Evolutionary conservation across 148 eudicot genomes (phyloP).

Genomic region (Fagopyrum esculentum): DNA sequence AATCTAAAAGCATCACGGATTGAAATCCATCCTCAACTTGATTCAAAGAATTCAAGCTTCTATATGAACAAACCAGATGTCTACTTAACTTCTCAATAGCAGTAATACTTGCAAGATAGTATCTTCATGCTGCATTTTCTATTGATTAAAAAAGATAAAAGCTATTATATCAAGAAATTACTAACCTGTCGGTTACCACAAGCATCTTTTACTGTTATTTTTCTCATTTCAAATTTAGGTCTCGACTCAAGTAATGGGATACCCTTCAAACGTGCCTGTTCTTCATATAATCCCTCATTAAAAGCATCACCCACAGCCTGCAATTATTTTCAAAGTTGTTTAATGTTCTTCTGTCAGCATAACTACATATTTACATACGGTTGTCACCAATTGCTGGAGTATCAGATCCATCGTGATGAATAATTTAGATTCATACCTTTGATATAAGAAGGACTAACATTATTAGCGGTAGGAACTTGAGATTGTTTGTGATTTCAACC

Average conservation of each 20-base stretch:
- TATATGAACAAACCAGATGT: too few relatives aligned
- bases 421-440: slow-evolving; percentile 39
- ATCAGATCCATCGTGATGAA: slow-evolving; percentile 1
- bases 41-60: too few relatives aligned
- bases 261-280: slow-evolving; percentile 79
- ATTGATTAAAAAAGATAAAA: not conserved
- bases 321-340: slow-evolving; percentile 10
- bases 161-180: not conserved
- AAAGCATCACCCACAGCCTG: slow-evolving; percentile 99
- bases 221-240: slow-evolving; percentile 82
- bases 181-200: slow-evolving; percentile 68
- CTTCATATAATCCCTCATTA: slow-evolving; percentile 95
- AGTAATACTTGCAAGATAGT: too few relatives aligned
- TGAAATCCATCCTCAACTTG: too few relatives aligned
- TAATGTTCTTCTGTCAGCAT: not conserved
- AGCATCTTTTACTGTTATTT: slow-evolving; percentile 79
- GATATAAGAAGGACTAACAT: slow-evolving; percentile 99
- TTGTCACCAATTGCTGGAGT: not conserved
- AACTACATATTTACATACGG: not conserved
- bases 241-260: slow-evolving; percentile 90
- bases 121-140: not conserved
- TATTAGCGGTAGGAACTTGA: slow-evolving; percentile 90
- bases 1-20: too few relatives aligned
- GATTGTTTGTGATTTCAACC: slow-evolving; percentile 96
- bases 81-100: too few relatives aligned